Evolutionary conservation across 306 rosid species (phyloP), one percentile per base, ranked within the genome.

Genomic region (Casuarina cunninghamiana): DNA sequence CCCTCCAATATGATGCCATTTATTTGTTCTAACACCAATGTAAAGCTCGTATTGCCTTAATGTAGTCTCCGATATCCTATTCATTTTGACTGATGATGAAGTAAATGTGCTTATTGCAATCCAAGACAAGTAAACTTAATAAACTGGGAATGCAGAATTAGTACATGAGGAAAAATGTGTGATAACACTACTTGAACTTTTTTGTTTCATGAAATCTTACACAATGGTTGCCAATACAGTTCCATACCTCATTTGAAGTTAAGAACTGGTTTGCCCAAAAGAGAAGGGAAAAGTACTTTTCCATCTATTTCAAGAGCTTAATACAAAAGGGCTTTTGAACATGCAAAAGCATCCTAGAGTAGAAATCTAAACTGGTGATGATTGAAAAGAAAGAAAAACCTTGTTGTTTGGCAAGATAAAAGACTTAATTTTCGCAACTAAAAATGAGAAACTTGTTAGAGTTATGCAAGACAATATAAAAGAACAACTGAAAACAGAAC

Each of bases 1-100:
- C 42, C 62, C 67, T 9, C 10, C 1, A 60, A 32, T 26, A 60
- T 26, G 17, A 11, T 5, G 10, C 17, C 41, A 21, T 8, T 19
- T 19, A 2, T 19, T 10, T 21, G 19, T 44, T 37, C 9, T 26
- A 26, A 53, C 49, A 67, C 26, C 69, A 72, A 26, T 68, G 67
- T 48, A 54, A 37, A 77, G 43, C 54, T 51, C 43, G 70, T 71
- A 19, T 42, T 71, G 51, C 32, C 74, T 58, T 55, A 65, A 65
- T 15, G 57, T 39, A 66, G 35, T 6, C 60, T 71, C 72, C 48
- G 21, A 57, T 42, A 15, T 62, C 42, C 53, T 48, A 68, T 67
- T 50, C 63, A 68, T 80, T 66, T 57, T 21, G 69, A 71, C 63
- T 55, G 65, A 49, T 63, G 45, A 51, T 35, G 6, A 39, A 16